Evolutionary conservation across 768 basidiomycete genomes (phyloP), one percentile per base, ranked within the genome.

Genomic region (Gloeostereum incarnatum): DNA sequence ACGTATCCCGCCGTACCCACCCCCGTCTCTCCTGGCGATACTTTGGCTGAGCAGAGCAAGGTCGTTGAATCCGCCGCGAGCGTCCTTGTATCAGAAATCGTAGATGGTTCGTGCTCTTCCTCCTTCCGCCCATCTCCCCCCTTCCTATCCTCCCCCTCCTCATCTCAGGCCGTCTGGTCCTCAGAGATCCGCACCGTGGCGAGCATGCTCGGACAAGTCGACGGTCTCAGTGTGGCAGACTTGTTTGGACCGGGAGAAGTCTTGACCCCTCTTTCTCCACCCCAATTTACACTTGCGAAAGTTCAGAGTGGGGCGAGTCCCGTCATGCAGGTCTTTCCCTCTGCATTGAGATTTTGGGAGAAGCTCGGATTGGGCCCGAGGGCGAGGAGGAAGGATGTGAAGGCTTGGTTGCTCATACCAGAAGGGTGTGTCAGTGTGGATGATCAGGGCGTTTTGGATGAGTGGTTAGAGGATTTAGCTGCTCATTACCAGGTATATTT

Each of bases 291-390:
- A n/a, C n/a, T n/a, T n/a, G n/a, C n/a, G n/a, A n/a, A n/a, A n/a
- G n/a, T n/a, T n/a, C n/a, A n/a, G n/a, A n/a, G n/a, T n/a, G n/a
- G n/a, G n/a, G n/a, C n/a, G n/a, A n/a, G 80, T 25, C 68, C 74
- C 3, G 56, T 87, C 19, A 63, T 91, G n/a, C 76, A 87, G 29
- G 55, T 86, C 13, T 55, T 75, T 10, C 79, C 86, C 2, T 57
- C 84, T 3, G 81, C 86, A 0, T 51, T 91, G 17, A 69, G 79
- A 2, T 91, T 90, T 54, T 91, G 89, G 88, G 81, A 85, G 47
- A 91, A 88, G 53, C 66, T 90, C 9, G 86, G 84, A 0, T 52
- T 92, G 31, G 65, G 67, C 11, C 89, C 89, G 0, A 67, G 71
- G 33, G 70, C 70, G 24, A 89, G 90, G 5, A 63, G 60, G 41